Evolutionary conservation across 2,329 filamentous ascomycete genomes (phyloP), one percentile per base, ranked within the genome.

Genomic region (Trichoderma gracile): DNA sequence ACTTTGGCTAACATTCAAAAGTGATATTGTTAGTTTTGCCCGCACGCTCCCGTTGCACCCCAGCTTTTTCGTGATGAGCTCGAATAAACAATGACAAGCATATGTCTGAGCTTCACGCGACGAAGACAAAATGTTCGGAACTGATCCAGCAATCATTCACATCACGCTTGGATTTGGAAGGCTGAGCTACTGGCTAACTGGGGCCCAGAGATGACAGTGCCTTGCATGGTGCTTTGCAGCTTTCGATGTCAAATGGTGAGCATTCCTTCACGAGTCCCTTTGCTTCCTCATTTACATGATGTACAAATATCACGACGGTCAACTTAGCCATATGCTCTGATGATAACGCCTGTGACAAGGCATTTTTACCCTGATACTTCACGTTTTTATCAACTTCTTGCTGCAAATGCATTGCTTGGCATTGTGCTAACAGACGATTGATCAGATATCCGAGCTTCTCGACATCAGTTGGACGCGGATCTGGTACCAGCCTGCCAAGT

Each of bases 11-110:
- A 74, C 64, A 42, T 63, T 19, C 33, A 1, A 45, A 66, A 45
- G 30, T 54, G 33, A 33, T 59, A 27, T 54, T 64, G 69, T 70
- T 62, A 74, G 73, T 76, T 63, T 63, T 27, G 57, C 59, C 66
- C 57, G 42, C 33, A 42, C 10, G 50, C 60, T 58, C 50, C 47
- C 56, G 66, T 66, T 64, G 60, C 66, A 21, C 61, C 43, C 58
- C 67, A 63, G 63, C 46, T 58, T 68, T 69, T 71, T 68, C 72
- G 87, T 95, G 92, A 95, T 95, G 91, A 95, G 84, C 78, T 83
- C 86, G 92, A 89, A 86, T 83, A 81, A 84, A 85, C 60, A 89
- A 87, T 86, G 92, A 96, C 92, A 96, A 96, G 92, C 92, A 96
- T 96, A 96, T 96, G 92, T 96, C 92, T 84, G 89, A 96, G 92